These are phyloP conservation scores for Cardamine chenopodiifolia DNA, from an alignment of 345 rosid genomes.

Conservation along the genomic window DNA sequence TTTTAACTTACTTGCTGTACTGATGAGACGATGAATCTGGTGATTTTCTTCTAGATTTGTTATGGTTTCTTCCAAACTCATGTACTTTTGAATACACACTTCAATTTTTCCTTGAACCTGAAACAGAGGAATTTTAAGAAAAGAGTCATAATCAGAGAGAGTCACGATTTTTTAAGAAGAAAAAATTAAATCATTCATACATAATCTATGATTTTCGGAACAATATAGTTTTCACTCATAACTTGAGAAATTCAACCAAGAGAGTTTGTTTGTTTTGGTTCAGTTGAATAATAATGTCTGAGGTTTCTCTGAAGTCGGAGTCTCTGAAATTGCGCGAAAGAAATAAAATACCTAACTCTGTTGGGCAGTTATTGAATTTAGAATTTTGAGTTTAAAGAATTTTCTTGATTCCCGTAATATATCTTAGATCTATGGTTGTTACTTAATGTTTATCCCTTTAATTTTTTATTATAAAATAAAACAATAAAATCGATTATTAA, in stretches of 20 bases:
- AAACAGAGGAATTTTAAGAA: not conserved
- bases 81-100: not conserved
- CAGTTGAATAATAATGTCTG: not conserved
- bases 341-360: not conserved
- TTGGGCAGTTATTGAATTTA: not conserved
- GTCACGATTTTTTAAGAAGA: too few species aligned
- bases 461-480: too few species aligned
- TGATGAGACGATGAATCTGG: not conserved
- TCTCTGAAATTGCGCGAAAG: not conserved
- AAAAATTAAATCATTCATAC: not conserved
- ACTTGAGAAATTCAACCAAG: not conserved
- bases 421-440: too few species aligned
- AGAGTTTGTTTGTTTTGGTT: not conserved
- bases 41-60: not conserved
- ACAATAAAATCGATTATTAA: too few species aligned
- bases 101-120: not conserved
- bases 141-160: not conserved
- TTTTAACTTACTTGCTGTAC: not conserved
- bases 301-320: not conserved
- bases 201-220: not conserved
- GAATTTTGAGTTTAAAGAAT: not conserved
- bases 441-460: not conserved
- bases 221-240: not conserved
- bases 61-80: conserved; percentile 15
- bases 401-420: not conserved